Evolutionary conservation across 2,329 filamentous ascomycete genomes (phyloP), one percentile per base, ranked within the genome.

Genomic region (Metarhizium brunneum): DNA sequence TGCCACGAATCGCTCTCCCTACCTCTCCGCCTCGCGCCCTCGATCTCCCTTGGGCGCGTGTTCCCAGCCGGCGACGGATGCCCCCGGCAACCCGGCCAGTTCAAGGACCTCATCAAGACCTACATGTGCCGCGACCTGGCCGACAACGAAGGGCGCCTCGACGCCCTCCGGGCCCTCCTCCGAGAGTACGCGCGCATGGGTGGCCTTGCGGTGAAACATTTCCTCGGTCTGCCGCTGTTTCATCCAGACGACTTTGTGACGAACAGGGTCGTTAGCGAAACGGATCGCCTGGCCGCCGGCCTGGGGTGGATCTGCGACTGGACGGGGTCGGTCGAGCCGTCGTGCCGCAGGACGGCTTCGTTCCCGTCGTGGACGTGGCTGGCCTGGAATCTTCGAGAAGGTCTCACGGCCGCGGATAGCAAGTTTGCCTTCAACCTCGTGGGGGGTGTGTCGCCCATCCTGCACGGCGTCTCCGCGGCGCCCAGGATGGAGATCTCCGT

Each of bases 331-430:
- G 52, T 59, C n/a, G 61, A 65, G 45, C 65, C 66, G 30, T 63
- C 66, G 55, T 64, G 59, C 40, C 62, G 62, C 25, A 36, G 50
- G 16, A 48, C n/a, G 25, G 52, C 42, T 6, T 53, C 61, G 3
- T 70, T 68, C 48, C 70, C 70, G 2, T 72, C 70, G 0, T 72
- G 70, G 70, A 69, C 68, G 4, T 72, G 70, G 70, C 65, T 72
- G 6, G 63, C 68, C 4, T 72, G 70, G 70, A 64, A 63, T 30
- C 58, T 65, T 7, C 63, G 67, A 3, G 55, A 62, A 11, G 62
- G 59, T n/a, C 55, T 52, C 42, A 50, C 18, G 25, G 30, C 50
- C 2, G 35, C 32, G 2, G 47, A 55, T 40, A 32, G 57, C 25
- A 50, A 56, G 40, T 67, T 72, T 57, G 63, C 63, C 53, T 64